phyloP scores from a whole-genome alignment of 2,329 filamentous ascomycete genomes.

The Camillea tinctor region DNA sequence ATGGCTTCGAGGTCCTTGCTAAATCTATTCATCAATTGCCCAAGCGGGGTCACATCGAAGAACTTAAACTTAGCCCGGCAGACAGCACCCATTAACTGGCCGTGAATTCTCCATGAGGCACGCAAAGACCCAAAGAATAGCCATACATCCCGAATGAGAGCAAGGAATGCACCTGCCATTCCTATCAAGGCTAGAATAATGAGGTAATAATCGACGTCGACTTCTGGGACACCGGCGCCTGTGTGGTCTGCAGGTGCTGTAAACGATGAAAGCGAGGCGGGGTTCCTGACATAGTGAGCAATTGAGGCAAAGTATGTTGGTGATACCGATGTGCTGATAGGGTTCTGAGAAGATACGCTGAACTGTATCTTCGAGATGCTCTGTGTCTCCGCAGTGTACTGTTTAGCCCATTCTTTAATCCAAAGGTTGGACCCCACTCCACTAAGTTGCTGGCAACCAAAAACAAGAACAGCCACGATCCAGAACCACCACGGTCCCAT shows the following conservation, averaged over 20 bases:
- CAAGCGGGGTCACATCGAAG: constrained; percentile 93
- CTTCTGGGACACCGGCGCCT: constrained; percentile 45
- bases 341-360: constrained; percentile 36
- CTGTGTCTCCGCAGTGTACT: constrained; percentile 59
- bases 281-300: constrained; percentile 35
- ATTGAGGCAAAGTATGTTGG: constrained; percentile 41
- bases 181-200: constrained; percentile 79
- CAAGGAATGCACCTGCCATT: constrained; percentile 73
- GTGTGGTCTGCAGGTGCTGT: constrained; percentile 39
- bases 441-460: constrained; percentile 78
- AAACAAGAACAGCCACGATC: constrained; percentile 71
- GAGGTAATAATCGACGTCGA: constrained; percentile 83
- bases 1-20: constrained; percentile 95
- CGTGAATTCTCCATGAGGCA: constrained; percentile 83
- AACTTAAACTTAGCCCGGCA: constrained; percentile 94
- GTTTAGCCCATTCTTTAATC: constrained; percentile 94
- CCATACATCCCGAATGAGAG: constrained; percentile 79
- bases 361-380: constrained; percentile 36
- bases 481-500: constrained; percentile 99
- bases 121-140: constrained; percentile 89
- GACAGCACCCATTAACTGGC: constrained; percentile 72
- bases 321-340: constrained; percentile 35
- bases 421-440: constrained; percentile 88
- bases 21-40: constrained; percentile 97
- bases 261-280: constrained; percentile 24